phyloP scores from a whole-genome alignment of 2,329 filamentous ascomycete species.

The Claviceps humidiphila region DNA sequence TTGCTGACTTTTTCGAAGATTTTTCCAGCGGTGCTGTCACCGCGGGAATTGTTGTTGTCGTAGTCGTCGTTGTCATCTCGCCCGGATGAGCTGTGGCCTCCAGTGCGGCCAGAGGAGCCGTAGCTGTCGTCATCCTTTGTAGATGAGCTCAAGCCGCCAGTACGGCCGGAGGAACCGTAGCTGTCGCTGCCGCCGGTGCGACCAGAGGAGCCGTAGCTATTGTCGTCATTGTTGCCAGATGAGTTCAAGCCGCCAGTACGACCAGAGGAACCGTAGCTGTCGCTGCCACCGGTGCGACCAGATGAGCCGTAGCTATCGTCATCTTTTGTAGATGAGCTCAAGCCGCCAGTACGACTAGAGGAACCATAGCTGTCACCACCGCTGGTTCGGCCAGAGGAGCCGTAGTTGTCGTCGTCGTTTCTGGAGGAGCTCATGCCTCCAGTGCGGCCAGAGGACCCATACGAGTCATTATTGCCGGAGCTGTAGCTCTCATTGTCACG shows the following conservation, averaged over 20 bases:
- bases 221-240: conserved; percentile 5
- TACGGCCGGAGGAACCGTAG: conserved; percentile 5
- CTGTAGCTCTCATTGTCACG: conserved; percentile 6
- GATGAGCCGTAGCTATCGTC: conserved; percentile 9
- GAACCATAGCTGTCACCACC: conserved; percentile 9
- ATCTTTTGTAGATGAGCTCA: conserved; percentile 8
- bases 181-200: not conserved
- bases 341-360: not conserved
- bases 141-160: no score
- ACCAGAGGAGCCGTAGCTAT: conserved; percentile 12
- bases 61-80: not conserved
- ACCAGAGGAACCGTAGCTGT: conserved; percentile 10
- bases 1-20: conserved; percentile 44
- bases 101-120: no score
- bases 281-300: conserved; percentile 7
- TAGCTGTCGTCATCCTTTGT: no score
- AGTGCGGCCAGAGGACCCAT: conserved; percentile 11
- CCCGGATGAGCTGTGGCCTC: conserved; percentile 1
- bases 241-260: conserved; percentile 3
- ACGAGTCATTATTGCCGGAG: conserved; percentile 9
- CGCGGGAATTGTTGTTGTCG: conserved; percentile 6
- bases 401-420: conserved; percentile 7
- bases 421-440: not conserved
- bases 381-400: conserved; percentile 6
- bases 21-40: conserved; percentile 39